phyloP scores from a whole-genome alignment of 2,329 filamentous ascomycete genomes.

The Cercospora sp. region DNA sequence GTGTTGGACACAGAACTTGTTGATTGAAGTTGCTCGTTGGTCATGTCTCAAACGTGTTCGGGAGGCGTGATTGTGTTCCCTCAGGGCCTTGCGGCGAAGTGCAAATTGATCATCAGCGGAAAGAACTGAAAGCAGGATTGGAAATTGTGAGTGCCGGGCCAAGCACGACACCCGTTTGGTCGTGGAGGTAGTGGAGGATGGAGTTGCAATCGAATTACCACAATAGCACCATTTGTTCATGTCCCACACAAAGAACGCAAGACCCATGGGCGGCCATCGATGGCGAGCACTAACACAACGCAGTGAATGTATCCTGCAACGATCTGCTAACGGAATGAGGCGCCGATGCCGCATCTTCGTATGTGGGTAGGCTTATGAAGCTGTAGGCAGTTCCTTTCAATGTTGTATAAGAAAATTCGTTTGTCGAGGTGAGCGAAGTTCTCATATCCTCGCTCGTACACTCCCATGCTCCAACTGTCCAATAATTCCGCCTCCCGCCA shows the following conservation, averaged over 20 bases:
- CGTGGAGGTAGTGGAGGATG: not conserved
- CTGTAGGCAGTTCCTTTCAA: not conserved
- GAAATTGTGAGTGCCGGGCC: not conserved
- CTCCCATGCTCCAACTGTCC: conserved; percentile 78
- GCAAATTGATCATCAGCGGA: not conserved
- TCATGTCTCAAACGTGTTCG: not conserved
- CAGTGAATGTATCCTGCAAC: not conserved
- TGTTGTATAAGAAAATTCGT: not conserved
- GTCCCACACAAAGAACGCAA: not conserved
- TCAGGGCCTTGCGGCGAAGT: not conserved
- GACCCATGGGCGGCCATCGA: not conserved
- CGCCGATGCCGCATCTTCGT: not conserved
- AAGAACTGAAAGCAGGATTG: not conserved
- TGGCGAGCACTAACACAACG: not conserved
- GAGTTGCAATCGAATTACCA: not conserved
- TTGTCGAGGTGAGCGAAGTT: not conserved
- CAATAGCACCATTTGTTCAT: not conserved
- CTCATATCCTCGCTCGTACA: conserved; percentile 34
- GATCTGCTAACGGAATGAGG: not conserved
- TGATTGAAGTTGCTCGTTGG: not conserved
- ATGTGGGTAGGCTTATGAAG: not conserved
- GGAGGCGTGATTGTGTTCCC: not conserved
- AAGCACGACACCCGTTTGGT: not conserved
- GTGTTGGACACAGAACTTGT: not conserved
- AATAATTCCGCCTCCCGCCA: conserved; percentile 77